Evolutionary conservation across 495 filamentous ascomycete genomes (phyloP), one percentile per base, ranked within the genome.

Genomic region (Podospora bellae-mahoneyi): DNA sequence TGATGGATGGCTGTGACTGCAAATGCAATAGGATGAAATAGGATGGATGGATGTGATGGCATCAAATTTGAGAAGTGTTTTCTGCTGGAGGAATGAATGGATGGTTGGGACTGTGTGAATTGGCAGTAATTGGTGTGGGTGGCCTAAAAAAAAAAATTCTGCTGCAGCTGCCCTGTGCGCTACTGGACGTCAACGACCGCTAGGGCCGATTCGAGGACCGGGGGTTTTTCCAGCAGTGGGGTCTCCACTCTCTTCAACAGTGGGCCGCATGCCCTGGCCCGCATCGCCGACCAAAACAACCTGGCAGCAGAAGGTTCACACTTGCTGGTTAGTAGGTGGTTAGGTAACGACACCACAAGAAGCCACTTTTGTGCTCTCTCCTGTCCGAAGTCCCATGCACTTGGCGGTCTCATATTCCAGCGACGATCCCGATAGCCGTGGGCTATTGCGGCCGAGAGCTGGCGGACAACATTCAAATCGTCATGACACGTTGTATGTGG

Each of bases 401-500:
- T 74, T 74, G 72, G 72, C 73, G 55, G 62, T 68, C 64, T 68
- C 48, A 44, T 56, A 66, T 16, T 58, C 32, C 19, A 30, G 20
- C 59, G 57, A 10, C 26, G 66, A 69, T 75, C 66, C 67, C 62
- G 48, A 54, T 57, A 16, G n/a, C 48, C 10, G 20, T 58, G 19
- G 39, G 28, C 54, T 23, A 59, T 60, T 54, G 19, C 23, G 55
- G 64, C 55, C 68, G 34, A 66, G 60, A 32, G 48, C 53, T 28
- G 64, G 68, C 60, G 7, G 58, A 20, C 27, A 19, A 48, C 30
- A n/a, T 18, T 5, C 19, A 19, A 63, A 16, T 28, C 53, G 20
- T 23, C 58, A 64, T 75, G 66, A 73, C 69, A 75, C 39, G 64
- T 65, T 30, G 65, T 55, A 68, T 73, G 61, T 67, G 65, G 71